Evolutionary conservation across 108 stramenopile species (phyloP).

Genomic region (Bacterosira constricta): DNA sequence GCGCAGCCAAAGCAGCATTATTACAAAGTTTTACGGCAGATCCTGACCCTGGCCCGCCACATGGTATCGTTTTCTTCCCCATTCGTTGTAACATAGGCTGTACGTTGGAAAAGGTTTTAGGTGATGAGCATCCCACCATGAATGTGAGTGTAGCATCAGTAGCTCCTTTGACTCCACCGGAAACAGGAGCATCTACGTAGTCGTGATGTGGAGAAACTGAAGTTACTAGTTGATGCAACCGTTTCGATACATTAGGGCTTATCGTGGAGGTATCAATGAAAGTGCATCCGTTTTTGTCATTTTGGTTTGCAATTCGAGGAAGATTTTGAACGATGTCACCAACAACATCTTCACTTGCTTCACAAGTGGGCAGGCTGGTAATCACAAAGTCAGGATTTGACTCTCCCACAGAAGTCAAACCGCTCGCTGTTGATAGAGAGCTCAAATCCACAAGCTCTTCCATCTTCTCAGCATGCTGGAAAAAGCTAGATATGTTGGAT

Average conservation of each 20-base stretch:
- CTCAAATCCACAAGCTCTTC: constrained; percentile 6
- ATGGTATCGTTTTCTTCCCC: constrained; percentile 79
- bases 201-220: constrained; percentile 28
- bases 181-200: constrained; percentile 91
- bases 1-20: constrained; percentile 91
- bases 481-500: constrained; percentile 19
- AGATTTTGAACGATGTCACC: constrained; percentile 14
- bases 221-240: constrained; percentile 33
- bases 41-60: constrained; percentile 86
- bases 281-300: constrained; percentile 5
- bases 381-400: constrained; percentile 38
- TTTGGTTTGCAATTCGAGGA: not conserved
- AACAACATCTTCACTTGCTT: constrained; percentile 40
- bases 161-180: constrained; percentile 92
- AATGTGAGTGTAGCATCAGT: constrained; percentile 90
- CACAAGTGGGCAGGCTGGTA: constrained; percentile 38
- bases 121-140: constrained; percentile 82
- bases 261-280: constrained; percentile 48
- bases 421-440: constrained; percentile 10
- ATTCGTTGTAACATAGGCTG: constrained; percentile 67
- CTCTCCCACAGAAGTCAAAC: constrained; percentile 25
- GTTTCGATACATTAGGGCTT: constrained; percentile 24
- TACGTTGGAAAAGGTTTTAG: constrained; percentile 47
- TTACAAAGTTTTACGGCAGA: constrained; percentile 92
- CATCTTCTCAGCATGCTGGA: constrained; percentile 8